These are phyloP conservation scores for Penicillium sp. DNA, from an alignment of 2,329 filamentous ascomycete species.

Conservation along the genomic window DNA sequence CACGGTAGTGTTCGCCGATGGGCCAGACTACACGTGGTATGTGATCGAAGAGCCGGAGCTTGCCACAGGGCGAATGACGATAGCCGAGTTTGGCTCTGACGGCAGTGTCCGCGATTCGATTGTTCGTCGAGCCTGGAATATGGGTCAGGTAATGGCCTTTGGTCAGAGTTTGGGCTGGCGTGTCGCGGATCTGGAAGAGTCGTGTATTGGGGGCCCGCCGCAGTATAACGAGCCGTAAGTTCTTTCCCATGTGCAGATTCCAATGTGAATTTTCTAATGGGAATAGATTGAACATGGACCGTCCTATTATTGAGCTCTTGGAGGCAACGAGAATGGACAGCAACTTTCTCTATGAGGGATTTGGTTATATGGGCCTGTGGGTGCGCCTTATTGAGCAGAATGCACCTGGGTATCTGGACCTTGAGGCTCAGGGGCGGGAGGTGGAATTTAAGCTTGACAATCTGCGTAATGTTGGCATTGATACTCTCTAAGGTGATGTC, in stretches of 20 bases:
- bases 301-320: background rate
- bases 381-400: conserved; percentile 5
- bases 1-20: too few relatives aligned
- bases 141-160: too few relatives aligned
- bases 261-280: too few relatives aligned
- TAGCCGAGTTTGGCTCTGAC: too few relatives aligned
- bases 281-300: background rate
- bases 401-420: conserved; percentile 6
- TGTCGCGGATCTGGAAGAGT: too few relatives aligned
- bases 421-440: conserved; percentile 6
- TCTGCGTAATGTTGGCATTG: conserved; percentile 11
- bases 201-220: background rate
- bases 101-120: too few relatives aligned
- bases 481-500: conserved; percentile 6
- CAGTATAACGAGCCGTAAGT: background rate
- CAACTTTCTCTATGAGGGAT: conserved; percentile 4
- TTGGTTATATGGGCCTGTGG: conserved; percentile 2
- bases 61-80: too few relatives aligned
- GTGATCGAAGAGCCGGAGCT: too few relatives aligned
- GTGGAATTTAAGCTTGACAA: conserved; percentile 1
- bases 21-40: too few relatives aligned
- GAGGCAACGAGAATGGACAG: background rate
- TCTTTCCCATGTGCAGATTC: too few relatives aligned
- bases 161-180: too few relatives aligned
- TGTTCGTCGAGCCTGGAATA: too few relatives aligned